A percentile compares a stretch with the other conserved stretches of the same genome.
Conservation (phyloP, 2,329 filamentous ascomycete species). For the Leptodontidium sp. region DNA sequence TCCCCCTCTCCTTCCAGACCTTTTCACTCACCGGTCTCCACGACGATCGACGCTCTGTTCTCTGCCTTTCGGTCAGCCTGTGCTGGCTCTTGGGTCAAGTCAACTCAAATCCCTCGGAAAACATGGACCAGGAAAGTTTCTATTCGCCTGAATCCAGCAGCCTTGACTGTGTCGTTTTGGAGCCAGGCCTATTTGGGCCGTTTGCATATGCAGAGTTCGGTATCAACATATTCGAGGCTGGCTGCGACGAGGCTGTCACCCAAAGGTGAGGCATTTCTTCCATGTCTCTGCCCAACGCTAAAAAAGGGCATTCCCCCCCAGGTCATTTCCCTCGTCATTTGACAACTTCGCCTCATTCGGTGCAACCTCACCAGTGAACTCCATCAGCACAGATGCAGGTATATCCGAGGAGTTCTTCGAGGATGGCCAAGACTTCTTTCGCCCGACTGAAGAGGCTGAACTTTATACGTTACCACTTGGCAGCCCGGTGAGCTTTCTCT, state of each 20-base stretch:
- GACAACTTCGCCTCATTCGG: neutral
- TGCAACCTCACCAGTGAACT: neutral
- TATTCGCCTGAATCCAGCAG: neutral
- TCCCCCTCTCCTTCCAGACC: neutral
- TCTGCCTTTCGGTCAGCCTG: constrained; percentile 6
- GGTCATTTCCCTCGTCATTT: neutral
- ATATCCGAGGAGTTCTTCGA: neutral
- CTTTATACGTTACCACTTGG: neutral
- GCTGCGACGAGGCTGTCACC: neutral
- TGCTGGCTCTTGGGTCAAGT: neutral
- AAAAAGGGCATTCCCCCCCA: constrained; percentile 9
- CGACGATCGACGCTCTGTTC: neutral
- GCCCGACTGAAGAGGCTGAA: constrained; percentile 1
- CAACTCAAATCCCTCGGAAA: neutral
- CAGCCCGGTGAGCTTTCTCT: neutral
- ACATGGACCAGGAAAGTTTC: constrained; percentile 8
- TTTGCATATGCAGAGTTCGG: neutral
- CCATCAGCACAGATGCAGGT: neutral
- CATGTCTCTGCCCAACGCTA: constrained; percentile 8
- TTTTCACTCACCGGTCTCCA: constrained; percentile 6
- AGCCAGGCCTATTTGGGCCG: neutral
- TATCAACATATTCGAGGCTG: neutral
- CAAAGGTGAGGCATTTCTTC: constrained; percentile 6
- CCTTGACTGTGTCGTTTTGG: neutral
- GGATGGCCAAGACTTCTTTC: neutral